Evolutionary conservation across 352 stramenopile genomes (phyloP).

Genomic region (Globisporangium cederbergense): DNA sequence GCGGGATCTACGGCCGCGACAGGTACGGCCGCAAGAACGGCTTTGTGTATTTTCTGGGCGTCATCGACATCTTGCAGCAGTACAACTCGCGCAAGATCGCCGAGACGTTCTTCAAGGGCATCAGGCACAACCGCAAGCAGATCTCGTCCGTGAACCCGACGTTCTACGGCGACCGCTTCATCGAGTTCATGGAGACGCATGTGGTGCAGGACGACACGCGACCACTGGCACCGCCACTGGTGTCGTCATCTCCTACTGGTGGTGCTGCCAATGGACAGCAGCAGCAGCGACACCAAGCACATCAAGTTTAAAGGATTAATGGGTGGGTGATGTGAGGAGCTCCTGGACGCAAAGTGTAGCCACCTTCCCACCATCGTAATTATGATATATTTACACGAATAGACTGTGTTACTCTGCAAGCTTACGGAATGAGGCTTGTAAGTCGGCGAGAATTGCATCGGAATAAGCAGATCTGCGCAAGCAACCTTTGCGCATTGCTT

Average conservation of each 20-base stretch:
- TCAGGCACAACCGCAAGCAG: slow-evolving; percentile 83
- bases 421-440: neutral
- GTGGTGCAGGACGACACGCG: slow-evolving; percentile 66
- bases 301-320: slow-evolving; percentile 7
- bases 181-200: slow-evolving; percentile 86
- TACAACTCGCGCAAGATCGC: slow-evolving; percentile 91
- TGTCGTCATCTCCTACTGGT: neutral
- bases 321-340: neutral
- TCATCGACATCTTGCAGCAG: slow-evolving; percentile 94
- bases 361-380: neutral
- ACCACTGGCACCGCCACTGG: slow-evolving; percentile 14
- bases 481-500: neutral
- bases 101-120: slow-evolving; percentile 88
- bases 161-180: slow-evolving; percentile 89
- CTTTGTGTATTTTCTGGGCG: slow-evolving; percentile 87
- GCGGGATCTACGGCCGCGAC: slow-evolving; percentile 66
- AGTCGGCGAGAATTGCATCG: neutral
- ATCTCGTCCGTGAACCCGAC: slow-evolving; percentile 85
- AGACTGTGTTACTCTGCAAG: neutral
- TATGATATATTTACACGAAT: neutral
- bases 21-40: slow-evolving; percentile 64
- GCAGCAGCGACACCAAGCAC: slow-evolving; percentile 3
- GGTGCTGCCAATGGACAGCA: neutral
- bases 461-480: no score
- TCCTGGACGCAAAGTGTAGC: slow-evolving; percentile 3